Evolutionary conservation across 1,284 basidiomycete genomes (phyloP), one percentile per base, ranked within the genome.

Genomic region (Fomitopsis palustris): DNA sequence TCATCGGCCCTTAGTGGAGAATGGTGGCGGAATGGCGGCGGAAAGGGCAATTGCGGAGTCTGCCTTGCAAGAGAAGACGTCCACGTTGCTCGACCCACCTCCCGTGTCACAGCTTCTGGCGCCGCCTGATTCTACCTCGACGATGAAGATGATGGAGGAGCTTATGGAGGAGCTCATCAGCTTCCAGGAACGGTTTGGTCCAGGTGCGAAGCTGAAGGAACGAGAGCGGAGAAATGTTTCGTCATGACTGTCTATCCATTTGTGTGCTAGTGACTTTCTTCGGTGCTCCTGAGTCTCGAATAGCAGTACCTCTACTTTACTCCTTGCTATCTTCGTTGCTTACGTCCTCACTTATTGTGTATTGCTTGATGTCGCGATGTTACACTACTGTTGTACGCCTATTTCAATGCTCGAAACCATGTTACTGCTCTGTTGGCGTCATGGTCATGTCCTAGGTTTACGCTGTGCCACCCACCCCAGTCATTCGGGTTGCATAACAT

Each of bases 131-230:
- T 58, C 65, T 3, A 62, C 67, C 52, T 75, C 75, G 60, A 89
- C 88, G 52, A 87, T 90, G 81, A 86, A 84, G 74, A 81, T 92
- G 77, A 91, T 96, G 86, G 93, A 95, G 73, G 89, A 90, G 67
- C 77, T 96, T 5, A 93, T 93, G 83, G 84, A 90, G 68, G 93
- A 95, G 70, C 74, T 96, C 42, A 92, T 93, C 63, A 79, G 75
- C 52, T 96, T 96, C 71, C 93, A 96, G 75, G 92, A 95, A 71
- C 82, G 86, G 55, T 95, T 92, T 77, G 89, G 90, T 25, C 78
- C 79, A 7, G 80, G 83, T 42, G 71, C 75, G 53, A 83, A 86
- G 74, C 78, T 74, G 59, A 82, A 85, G 69, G 85, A 87, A 47
- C 78, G 85, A 57, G 79, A 80, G 56, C 77, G 80, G 57, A 71